These are phyloP conservation scores for Lasiodiplodia sp. DNA, from an alignment of 2,329 filamentous ascomycete genomes.

Conservation along the genomic window DNA sequence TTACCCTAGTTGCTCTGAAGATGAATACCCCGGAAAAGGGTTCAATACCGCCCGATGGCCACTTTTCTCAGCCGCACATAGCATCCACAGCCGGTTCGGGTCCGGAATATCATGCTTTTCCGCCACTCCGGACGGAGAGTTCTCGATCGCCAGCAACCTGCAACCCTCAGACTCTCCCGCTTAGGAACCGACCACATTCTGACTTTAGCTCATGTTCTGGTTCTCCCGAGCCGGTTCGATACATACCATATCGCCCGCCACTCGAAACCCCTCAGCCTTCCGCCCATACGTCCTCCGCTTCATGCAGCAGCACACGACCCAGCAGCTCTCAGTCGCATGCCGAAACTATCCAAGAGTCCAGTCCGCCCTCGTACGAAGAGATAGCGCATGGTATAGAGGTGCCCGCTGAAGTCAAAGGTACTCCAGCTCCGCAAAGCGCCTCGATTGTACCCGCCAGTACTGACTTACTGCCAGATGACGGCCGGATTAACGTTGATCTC, in stretches of 20 bases:
- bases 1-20: too few relatives aligned
- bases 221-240: background rate
- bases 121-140: background rate
- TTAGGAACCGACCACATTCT: background rate
- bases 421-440: background rate
- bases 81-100: background rate
- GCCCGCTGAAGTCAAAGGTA: constrained; percentile 1
- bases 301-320: background rate
- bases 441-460: background rate
- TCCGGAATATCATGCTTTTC: background rate
- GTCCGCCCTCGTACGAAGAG: background rate
- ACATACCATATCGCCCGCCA: background rate
- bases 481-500: constrained; percentile 39
- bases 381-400: background rate
- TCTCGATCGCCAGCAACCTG: background rate
- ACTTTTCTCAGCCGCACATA: background rate
- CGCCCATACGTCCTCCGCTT: background rate
- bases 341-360: background rate
- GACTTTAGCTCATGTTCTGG: background rate
- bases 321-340: background rate
- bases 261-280: background rate
- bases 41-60: background rate
- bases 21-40: too few relatives aligned
- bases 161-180: background rate
- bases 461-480: constrained; percentile 31